These are phyloP conservation scores for Clohesyomyces aquaticus DNA, from an alignment of 495 filamentous ascomycete genomes.

Conservation along the genomic window DNA sequence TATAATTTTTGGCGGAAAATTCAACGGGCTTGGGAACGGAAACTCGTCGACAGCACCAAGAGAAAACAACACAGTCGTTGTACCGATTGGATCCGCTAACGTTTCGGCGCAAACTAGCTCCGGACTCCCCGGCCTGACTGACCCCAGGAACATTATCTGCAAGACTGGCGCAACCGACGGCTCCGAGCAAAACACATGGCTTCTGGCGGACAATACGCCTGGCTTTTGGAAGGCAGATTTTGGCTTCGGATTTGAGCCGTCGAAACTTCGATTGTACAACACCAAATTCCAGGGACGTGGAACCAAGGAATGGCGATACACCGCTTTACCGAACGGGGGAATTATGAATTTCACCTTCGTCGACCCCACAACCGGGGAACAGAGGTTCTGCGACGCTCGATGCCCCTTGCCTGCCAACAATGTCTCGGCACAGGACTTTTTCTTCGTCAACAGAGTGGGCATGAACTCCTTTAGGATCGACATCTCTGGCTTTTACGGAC, in stretches of 20 bases:
- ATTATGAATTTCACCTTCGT: conserved; percentile 96
- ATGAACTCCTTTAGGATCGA: conserved; percentile 90
- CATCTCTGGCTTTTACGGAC: conserved; percentile 82
- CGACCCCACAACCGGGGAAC: conserved; percentile 68
- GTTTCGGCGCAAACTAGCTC: conserved; percentile 68
- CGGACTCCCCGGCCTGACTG: conserved; percentile 65
- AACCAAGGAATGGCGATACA: conserved; percentile 82
- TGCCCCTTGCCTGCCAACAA: conserved; percentile 77
- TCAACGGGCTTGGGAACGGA: conserved; percentile 86
- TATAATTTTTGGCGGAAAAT: conserved; percentile 90
- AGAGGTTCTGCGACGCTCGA: conserved; percentile 69
- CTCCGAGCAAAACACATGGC: conserved; percentile 71
- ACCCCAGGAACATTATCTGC: conserved; percentile 86
- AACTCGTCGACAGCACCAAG: conserved; percentile 62
- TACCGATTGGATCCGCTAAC: conserved; percentile 79
- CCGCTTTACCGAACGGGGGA: conserved; percentile 78
- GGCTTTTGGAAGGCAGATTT: conserved; percentile 87
- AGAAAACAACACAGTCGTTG: conserved; percentile 68
- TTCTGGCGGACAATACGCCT: conserved; percentile 75
- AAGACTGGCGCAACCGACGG: conserved; percentile 63
- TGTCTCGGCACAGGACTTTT: conserved; percentile 79
- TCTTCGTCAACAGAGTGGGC: conserved; percentile 82
- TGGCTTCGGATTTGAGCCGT: conserved; percentile 78
- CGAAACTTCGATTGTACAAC: conserved; percentile 87
- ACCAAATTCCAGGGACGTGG: conserved; percentile 84